Percentiles rank a stretch among this genome's conserved stretches.
phyloP scores from a whole-genome alignment of 805 yeast species.

The Hanseniaspora hatyaiensis region DNA sequence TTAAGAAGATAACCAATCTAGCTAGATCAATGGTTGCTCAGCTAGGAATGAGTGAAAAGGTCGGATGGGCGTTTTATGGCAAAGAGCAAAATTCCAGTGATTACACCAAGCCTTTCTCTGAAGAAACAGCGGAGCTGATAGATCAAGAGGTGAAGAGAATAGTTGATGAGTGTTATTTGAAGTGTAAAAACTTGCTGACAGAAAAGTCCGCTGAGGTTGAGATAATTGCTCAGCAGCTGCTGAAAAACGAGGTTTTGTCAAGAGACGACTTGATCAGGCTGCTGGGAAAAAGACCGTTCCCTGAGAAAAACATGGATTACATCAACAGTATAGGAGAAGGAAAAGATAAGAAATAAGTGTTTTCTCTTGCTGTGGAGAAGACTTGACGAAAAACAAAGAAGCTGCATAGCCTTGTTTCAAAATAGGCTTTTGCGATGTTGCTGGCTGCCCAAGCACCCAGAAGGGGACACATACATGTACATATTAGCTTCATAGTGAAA shows the following conservation, averaged over 20 bases:
- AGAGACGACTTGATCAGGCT: constrained; percentile 86
- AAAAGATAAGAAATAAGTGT: constrained; percentile 17
- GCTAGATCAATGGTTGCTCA: constrained; percentile 82
- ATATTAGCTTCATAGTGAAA: no score
- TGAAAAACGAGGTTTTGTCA: constrained; percentile 78
- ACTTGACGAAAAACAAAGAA: no score
- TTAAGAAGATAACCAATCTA: constrained; percentile 79
- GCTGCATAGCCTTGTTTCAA: background rate
- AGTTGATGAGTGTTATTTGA: constrained; percentile 60
- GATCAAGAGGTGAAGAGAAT: constrained; percentile 76
- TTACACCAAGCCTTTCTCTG: constrained; percentile 78
- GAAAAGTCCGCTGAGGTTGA: constrained; percentile 67
- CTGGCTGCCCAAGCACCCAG: no score
- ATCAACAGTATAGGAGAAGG: constrained; percentile 45
- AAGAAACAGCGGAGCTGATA: constrained; percentile 67
- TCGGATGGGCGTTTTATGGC: constrained; percentile 57
- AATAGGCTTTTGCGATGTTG: no score
- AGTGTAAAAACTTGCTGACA: constrained; percentile 55
- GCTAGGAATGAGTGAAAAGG: constrained; percentile 73
- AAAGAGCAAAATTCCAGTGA: constrained; percentile 39
- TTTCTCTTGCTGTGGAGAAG: no score
- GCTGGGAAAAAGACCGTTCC: constrained; percentile 85
- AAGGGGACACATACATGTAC: no score
- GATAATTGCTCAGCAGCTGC: constrained; percentile 73
- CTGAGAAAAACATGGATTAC: constrained; percentile 82